These are phyloP conservation scores for Xerocomus amazonicus DNA, from an alignment of 1,284 basidiomycete genomes.

Conservation along the genomic window DNA sequence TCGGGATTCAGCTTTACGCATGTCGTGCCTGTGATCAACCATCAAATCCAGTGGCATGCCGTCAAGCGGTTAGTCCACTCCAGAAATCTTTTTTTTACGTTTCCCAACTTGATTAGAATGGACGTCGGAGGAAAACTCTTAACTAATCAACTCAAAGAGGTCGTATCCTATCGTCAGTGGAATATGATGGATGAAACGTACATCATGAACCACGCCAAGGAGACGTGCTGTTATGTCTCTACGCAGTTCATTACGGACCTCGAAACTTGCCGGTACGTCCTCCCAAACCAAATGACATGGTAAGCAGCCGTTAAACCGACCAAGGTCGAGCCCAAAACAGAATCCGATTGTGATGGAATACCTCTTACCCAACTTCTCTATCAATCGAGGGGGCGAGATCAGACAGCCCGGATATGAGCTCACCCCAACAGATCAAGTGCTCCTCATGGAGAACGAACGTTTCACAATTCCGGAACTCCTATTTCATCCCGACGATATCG, in stretches of 20 bases:
- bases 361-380: slow-evolving; percentile 83
- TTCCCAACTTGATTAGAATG: slow-evolving; percentile 51
- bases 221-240: slow-evolving; percentile 85
- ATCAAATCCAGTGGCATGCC: slow-evolving; percentile 72
- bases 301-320: slow-evolving; percentile 18
- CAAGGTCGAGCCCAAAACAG: slow-evolving; percentile 44
- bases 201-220: slow-evolving; percentile 90
- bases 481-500: slow-evolving; percentile 86
- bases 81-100: slow-evolving; percentile 16
- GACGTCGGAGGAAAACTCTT: slow-evolving; percentile 92
- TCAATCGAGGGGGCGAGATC: slow-evolving; percentile 67
- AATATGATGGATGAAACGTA: slow-evolving; percentile 97
- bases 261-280: slow-evolving; percentile 71
- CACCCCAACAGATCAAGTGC: slow-evolving; percentile 69
- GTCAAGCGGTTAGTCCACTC: slow-evolving; percentile 65
- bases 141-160: slow-evolving; percentile 92
- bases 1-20: slow-evolving; percentile 93
- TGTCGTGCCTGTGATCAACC: slow-evolving; percentile 79
- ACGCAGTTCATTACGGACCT: slow-evolving; percentile 70
- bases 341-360: slow-evolving; percentile 84
- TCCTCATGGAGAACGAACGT: slow-evolving; percentile 86
- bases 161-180: slow-evolving; percentile 93
- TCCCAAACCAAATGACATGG: slow-evolving; percentile 12
- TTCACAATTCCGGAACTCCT: slow-evolving; percentile 87
- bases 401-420: slow-evolving; percentile 51